These are phyloP conservation scores for Blastobotrys malaysiensis DNA, from an alignment of 1,139 yeast genomes.

Conservation along the genomic window DNA sequence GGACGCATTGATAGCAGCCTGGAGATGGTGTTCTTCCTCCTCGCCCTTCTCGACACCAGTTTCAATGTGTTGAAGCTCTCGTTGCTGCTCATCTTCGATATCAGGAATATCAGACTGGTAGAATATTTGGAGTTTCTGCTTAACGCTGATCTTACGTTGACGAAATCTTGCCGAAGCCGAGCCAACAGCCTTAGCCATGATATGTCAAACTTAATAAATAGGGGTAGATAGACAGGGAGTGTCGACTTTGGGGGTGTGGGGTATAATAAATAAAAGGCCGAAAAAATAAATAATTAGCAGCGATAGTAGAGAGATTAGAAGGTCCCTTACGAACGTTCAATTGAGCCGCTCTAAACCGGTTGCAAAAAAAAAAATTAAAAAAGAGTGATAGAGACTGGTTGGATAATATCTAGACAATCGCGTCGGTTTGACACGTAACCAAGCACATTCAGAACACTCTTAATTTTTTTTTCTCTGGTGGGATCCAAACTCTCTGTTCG, in stretches of 20 bases:
- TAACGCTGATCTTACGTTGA: constrained; percentile 85
- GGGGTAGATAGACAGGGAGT: background rate
- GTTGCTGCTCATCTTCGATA: constrained; percentile 64
- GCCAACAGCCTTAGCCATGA: constrained; percentile 15
- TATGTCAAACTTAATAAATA: constrained; percentile 5
- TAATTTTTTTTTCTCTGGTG: background rate
- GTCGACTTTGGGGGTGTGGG: background rate
- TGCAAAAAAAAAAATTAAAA: too few relatives aligned
- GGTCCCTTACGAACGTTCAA: background rate
- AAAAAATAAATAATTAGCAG: background rate
- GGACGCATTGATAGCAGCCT: constrained; percentile 79
- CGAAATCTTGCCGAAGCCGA: constrained; percentile 58
- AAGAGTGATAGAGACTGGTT: background rate
- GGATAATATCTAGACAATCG: background rate
- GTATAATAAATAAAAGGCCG: constrained; percentile 4
- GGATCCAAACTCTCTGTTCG: background rate
- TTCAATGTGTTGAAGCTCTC: constrained; percentile 85
- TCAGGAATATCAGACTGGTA: constrained; percentile 77
- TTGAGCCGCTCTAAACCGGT: background rate
- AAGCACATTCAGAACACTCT: background rate
- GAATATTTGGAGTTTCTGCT: constrained; percentile 78
- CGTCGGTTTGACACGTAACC: background rate
- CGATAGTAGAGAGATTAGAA: background rate
- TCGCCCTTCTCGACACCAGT: constrained; percentile 98
- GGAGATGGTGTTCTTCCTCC: constrained; percentile 94